Percentiles rank a stretch among this genome's conserved stretches.
phyloP scores from a whole-genome alignment of 2,329 filamentous ascomycete species.

The Macrophomina pseudophaseolina region DNA sequence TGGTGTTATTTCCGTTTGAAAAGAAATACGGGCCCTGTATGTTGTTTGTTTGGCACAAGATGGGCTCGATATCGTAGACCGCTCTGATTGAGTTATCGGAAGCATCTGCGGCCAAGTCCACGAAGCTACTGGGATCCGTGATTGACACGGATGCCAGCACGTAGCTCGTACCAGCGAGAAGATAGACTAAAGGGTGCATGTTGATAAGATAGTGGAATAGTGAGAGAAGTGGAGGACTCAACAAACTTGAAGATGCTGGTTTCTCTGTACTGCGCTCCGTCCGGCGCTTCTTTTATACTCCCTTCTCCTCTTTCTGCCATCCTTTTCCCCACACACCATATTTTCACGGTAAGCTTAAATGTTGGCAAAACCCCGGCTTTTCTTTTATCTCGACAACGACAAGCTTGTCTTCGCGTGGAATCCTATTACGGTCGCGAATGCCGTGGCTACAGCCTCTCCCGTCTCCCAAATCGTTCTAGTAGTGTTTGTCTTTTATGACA shows the following conservation, averaged over 20 bases:
- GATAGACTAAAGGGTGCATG: background rate
- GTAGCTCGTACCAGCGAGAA: background rate
- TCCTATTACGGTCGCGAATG: background rate
- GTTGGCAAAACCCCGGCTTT: background rate
- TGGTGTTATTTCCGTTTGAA: constrained; percentile 1
- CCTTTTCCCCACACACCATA: background rate
- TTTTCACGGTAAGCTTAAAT: background rate
- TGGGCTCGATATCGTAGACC: constrained; percentile 18
- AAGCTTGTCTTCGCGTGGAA: no score
- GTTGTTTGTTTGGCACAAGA: constrained; percentile 14
- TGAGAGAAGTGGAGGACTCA: background rate
- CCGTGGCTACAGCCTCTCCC: background rate
- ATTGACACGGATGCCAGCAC: background rate
- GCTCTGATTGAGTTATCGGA: constrained; percentile 22
- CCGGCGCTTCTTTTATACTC: no score
- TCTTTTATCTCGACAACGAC: background rate
- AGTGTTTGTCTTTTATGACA: background rate
- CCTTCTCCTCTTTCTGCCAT: background rate
- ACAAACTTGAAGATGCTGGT: no score
- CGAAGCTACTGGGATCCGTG: background rate
- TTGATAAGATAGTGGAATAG: background rate
- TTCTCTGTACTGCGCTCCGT: no score
- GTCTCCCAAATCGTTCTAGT: background rate
- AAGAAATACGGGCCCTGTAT: constrained; percentile 1
- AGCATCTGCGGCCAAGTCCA: background rate